These are phyloP conservation scores for Xylaria venustula DNA, from an alignment of 495 filamentous ascomycete species.

Conservation along the genomic window DNA sequence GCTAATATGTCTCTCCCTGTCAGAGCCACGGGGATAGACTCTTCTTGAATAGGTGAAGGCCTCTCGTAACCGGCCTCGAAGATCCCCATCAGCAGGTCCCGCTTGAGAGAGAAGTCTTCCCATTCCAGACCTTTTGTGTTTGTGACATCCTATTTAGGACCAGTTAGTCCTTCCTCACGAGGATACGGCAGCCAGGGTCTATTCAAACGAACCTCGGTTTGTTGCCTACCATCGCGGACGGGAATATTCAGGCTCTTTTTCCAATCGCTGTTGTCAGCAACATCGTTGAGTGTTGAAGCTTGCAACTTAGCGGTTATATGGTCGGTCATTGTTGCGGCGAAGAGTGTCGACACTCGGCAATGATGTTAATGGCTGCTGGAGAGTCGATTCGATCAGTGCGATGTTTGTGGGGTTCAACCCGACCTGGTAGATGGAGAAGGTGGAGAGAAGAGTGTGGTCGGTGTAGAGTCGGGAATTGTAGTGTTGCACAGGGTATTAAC, in stretches of 20 bases:
- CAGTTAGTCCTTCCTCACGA: not conserved
- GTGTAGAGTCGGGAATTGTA: not conserved
- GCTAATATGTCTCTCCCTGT: conserved; percentile 94
- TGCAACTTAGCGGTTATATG: conserved; percentile 66
- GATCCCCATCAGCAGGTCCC: conserved; percentile 96
- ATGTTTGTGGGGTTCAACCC: not conserved
- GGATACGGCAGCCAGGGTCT: not conserved
- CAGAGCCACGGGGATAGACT: conserved; percentile 93
- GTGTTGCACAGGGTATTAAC: not conserved
- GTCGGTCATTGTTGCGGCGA: conserved; percentile 38
- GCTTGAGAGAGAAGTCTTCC: conserved; percentile 92
- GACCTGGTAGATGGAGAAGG: not conserved
- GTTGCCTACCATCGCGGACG: conserved; percentile 79
- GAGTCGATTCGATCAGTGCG: not conserved
- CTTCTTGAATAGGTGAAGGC: conserved; percentile 98
- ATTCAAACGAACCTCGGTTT: conserved; percentile 75
- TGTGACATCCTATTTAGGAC: conserved; percentile 76
- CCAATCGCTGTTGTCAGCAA: conserved; percentile 63
- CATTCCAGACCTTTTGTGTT: conserved; percentile 96
- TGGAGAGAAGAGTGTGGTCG: not conserved
- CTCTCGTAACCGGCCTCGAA: conserved; percentile 99
- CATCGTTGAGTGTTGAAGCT: conserved; percentile 67
- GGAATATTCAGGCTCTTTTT: conserved; percentile 76
- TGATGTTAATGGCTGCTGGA: not conserved
- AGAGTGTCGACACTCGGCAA: not conserved